Conservation (phyloP, 108 stramenopile genomes). For the Cyclostephanos tholiformis region DNA sequence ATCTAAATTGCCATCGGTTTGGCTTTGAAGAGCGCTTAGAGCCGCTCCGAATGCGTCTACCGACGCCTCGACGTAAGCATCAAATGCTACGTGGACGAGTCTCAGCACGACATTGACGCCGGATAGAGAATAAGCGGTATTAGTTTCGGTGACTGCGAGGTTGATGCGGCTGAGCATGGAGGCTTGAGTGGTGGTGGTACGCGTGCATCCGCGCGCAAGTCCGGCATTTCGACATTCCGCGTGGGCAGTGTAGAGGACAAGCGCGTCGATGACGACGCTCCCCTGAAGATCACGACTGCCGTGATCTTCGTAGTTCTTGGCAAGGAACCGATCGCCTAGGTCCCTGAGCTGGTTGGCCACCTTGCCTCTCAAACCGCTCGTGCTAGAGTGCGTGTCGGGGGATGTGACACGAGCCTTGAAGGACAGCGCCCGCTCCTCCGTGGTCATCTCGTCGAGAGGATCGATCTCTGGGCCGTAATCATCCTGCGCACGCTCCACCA, state of each 20-base stretch:
- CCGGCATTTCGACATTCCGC: conserved; percentile 15
- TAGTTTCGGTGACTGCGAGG: conserved; percentile 22
- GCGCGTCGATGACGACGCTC: background rate
- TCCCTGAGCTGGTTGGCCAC: background rate
- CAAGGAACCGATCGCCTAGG: background rate
- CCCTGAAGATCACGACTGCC: background rate
- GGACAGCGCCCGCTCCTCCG: too few species aligned
- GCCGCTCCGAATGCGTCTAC: background rate
- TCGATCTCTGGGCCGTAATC: background rate
- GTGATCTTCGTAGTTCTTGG: background rate
- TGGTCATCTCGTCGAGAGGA: too few species aligned
- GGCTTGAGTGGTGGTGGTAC: conserved; percentile 1
- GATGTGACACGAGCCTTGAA: too few species aligned
- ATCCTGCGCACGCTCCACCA: background rate
- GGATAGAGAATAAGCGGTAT: conserved; percentile 11
- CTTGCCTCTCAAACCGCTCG: background rate
- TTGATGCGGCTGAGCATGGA: conserved; percentile 15
- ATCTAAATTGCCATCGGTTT: conserved; percentile 18
- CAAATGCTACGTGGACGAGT: conserved; percentile 16
- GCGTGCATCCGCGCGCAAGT: background rate
- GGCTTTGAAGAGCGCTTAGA: background rate
- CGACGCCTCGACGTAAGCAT: conserved; percentile 8
- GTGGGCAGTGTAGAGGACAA: conserved; percentile 15
- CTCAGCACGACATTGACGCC: conserved; percentile 1
- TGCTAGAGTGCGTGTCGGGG: too few species aligned